These are phyloP conservation scores for Saitozyma sp. DNA, from an alignment of 768 basidiomycete species.

Conservation along the genomic window DNA sequence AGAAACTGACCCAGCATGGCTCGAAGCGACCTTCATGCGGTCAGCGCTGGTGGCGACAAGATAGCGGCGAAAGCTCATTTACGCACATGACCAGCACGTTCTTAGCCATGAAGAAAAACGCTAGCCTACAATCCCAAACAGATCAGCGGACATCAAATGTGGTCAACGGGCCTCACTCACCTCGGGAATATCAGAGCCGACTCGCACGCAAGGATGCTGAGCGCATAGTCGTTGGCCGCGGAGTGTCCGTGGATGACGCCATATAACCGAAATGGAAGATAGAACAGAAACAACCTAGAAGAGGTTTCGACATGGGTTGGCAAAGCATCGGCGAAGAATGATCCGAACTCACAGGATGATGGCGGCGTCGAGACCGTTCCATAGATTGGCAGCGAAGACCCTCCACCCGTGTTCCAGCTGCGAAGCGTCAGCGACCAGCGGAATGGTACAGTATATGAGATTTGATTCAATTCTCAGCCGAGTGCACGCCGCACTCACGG, in stretches of 20 bases:
- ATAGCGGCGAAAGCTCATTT: neutral
- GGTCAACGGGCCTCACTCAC: too few species aligned
- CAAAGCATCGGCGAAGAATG: too few species aligned
- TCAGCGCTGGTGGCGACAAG: neutral
- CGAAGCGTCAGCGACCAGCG: constrained; percentile 10
- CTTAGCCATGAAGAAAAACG: constrained; percentile 15
- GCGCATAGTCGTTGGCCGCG: constrained; percentile 10
- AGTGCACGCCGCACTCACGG: constrained; percentile 3
- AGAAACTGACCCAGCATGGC: constrained; percentile 19
- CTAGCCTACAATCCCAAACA: neutral
- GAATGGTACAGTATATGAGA: too few species aligned
- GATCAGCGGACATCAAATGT: too few species aligned
- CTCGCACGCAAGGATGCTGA: constrained; percentile 21
- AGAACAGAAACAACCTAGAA: constrained; percentile 9
- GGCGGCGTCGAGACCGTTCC: constrained; percentile 30
- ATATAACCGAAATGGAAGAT: constrained; percentile 11
- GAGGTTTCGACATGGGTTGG: neutral
- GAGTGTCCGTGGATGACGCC: constrained; percentile 6
- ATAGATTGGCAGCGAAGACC: constrained; percentile 35
- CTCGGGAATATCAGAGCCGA: constrained; percentile 15
- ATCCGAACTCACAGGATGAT: constrained; percentile 13
- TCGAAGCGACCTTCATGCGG: constrained; percentile 14
- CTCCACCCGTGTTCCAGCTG: constrained; percentile 32
- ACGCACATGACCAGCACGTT: constrained; percentile 22
- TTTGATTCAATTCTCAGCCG: neutral